Base-by-base conservation (phyloP, 257 asterid genomes). In the Solanum phureja region DNA sequence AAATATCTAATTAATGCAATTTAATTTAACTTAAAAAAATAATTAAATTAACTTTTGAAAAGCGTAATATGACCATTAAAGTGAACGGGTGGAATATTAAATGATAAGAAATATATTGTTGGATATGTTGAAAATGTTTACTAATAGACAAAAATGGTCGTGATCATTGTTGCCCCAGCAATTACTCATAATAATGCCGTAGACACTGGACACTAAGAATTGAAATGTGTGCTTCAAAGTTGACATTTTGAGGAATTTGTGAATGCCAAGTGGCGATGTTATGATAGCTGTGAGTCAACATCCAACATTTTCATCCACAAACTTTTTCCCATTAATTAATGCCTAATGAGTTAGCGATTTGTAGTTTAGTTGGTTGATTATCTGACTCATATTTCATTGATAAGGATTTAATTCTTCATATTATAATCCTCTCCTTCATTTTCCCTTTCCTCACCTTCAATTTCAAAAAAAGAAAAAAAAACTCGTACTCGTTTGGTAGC, bases 281-380 rank as follows among this genome's bases (percentile, higher is more conserved):
- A 86, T 58, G 12, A 27, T 40, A 23, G 18, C 8, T 75, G 21
- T 33, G 46, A 66, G 81, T 86, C 90, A 37, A 44, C 77, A 71
- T 89, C 89, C 90, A 31, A 44, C 85, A 64, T 66, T 88, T 84
- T 74, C 81, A 82, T 74, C 93, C 93, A 92, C 93, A 91, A 75
- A 75, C 2, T 27, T 27, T 4, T 44, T 44, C 35, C 23, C 2
- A 3, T 0, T 24, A 8, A 73, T 72, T 72, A 72, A 33, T 72
- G 44, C 0, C 14, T 2, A 72, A 72, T 34, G 44, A 31, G 3
- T 16, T 33, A 31, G 4, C 77, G 2, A 49, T 49, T 2, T 13
- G 7, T 49, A 49, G 7, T 49, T 49, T 14, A 4, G 7, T 49
- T 4, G 58, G 7, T 49, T 46, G 3, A 46, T 13, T 46, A 46